Conservation (phyloP, 2,329 filamentous ascomycete genomes). For the Calycina herbarum region DNA sequence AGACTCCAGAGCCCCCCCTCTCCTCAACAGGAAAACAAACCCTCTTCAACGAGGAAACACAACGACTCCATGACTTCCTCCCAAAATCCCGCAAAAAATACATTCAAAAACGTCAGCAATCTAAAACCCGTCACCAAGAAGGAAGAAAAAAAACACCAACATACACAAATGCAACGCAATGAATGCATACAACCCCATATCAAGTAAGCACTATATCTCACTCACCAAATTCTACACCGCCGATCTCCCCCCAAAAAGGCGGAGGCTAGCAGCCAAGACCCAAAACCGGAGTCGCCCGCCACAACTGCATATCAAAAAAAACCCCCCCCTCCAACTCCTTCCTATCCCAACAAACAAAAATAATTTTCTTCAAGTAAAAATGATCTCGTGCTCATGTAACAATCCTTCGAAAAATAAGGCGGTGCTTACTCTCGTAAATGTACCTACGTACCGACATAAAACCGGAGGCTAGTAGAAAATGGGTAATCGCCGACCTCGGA, state of each 20-base stretch:
- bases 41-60: too few species aligned
- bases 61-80: too few species aligned
- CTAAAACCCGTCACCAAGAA: too few species aligned
- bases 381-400: not conserved
- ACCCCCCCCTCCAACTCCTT: not conserved
- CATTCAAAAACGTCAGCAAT: too few species aligned
- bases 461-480: not conserved
- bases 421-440: not conserved
- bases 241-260: not conserved
- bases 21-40: too few species aligned
- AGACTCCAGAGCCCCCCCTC: too few species aligned
- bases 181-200: too few species aligned
- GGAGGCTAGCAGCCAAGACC: not conserved
- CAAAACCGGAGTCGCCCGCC: not conserved
- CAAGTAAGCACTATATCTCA: not conserved
- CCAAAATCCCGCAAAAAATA: too few species aligned
- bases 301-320: not conserved
- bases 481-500: conserved; percentile 3
- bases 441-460: not conserved
- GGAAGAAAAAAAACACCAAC: too few species aligned
- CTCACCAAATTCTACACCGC: not conserved
- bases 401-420: not conserved
- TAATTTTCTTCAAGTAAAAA: not conserved
- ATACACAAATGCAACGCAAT: too few species aligned
- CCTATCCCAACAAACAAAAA: not conserved